Evolutionary conservation across 1,284 basidiomycete genomes (phyloP).

Genomic region (Boletellus deceptivus): DNA sequence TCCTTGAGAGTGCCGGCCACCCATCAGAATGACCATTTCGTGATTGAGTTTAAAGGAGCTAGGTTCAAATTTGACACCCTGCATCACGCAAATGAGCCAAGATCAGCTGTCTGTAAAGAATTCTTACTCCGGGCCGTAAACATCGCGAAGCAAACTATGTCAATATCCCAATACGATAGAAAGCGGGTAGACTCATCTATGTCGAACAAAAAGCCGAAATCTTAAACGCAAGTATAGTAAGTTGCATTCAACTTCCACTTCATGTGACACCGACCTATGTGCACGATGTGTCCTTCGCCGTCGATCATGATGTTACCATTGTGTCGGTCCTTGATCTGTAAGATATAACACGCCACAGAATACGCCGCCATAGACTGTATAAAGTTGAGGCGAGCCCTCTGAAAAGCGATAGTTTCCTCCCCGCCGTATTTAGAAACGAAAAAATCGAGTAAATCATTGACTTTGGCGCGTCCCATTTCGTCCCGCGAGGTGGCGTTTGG

Average conservation of each 20-base stretch:
- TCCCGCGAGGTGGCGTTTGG: conserved; percentile 98
- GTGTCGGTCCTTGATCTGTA: conserved; percentile 97
- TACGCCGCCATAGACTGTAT: conserved; percentile 99
- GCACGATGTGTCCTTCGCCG: conserved; percentile 92
- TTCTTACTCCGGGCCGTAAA: conserved; percentile 65
- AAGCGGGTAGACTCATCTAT: conserved; percentile 74
- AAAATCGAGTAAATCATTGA: conserved; percentile 94
- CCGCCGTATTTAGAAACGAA: conserved; percentile 95
- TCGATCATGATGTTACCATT: conserved; percentile 99
- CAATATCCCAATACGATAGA: conserved; percentile 22
- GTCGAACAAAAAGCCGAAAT: conserved; percentile 98
- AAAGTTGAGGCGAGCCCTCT: conserved; percentile 92
- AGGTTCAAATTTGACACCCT: conserved; percentile 98
- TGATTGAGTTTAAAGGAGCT: conserved; percentile 97
- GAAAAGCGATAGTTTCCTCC: conserved; percentile 87
- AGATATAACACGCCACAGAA: conserved; percentile 96
- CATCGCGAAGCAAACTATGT: conserved; percentile 16
- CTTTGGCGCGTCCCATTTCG: conserved; percentile 98
- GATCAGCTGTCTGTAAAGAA: background rate
- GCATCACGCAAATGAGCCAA: conserved; percentile 12
- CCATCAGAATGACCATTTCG: conserved; percentile 98
- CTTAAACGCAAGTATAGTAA: conserved; percentile 41
- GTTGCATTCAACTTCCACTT: conserved; percentile 1
- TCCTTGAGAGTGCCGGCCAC: conserved; percentile 89
- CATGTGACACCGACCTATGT: conserved; percentile 65